Evolutionary conservation across 345 rosid species (phyloP).

Genomic region (sweet orange (Citrus sinensis)): DVS_A1.0 CM039165.1:32172001-32172500

Average conservation of each 20-base stretch:
- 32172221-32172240: background rate
- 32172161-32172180: slow-evolving; percentile 3
- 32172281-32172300: background rate
- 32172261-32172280: background rate
- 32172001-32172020: background rate
- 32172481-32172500: background rate
- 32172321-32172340: background rate
- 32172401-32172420: background rate
- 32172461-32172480: background rate
- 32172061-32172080: background rate
- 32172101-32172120: background rate
- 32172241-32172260: background rate
- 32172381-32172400: background rate
- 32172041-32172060: background rate
- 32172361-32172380: background rate
- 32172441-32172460: background rate
- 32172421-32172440: background rate
- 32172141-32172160: background rate
- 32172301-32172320: background rate
- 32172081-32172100: background rate
- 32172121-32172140: background rate
- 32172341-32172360: background rate
- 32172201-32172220: background rate
- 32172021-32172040: background rate
- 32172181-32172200: background rate